These are phyloP conservation scores for Eucalyptus globulus DNA, from an alignment of 345 rosid genomes.

Conservation along the genomic window DNA sequence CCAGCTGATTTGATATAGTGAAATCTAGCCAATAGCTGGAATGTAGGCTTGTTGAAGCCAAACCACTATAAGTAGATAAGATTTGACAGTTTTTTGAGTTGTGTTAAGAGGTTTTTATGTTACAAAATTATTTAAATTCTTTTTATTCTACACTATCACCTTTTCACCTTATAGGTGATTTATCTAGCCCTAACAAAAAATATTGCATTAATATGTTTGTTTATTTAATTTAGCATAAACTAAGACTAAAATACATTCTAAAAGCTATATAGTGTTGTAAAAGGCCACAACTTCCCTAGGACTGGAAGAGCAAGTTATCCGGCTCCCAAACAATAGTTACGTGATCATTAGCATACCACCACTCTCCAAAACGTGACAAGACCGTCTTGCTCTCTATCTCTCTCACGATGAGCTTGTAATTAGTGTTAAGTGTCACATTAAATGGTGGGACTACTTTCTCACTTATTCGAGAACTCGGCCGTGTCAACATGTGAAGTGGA, in stretches of 20 bases:
- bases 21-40: no score
- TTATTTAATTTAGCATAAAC: neutral
- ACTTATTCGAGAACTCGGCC: neutral
- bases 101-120: no score
- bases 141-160: no score
- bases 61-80: no score
- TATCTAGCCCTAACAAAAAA: neutral
- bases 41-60: no score
- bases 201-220: neutral
- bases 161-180: no score
- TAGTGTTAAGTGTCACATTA: rapidly evolving
- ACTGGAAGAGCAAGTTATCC: neutral
- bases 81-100: no score
- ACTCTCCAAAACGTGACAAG: neutral
- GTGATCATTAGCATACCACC: neutral
- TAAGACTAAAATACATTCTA: neutral
- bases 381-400: neutral
- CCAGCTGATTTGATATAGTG: no score
- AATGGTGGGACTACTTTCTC: neutral
- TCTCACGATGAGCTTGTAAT: neutral
- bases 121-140: no score
- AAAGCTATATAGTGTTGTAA: neutral
- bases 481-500: neutral
- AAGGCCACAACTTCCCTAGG: neutral
- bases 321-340: neutral